phyloP scores from a whole-genome alignment of 352 stramenopile genomes.

The Phytophthora fragariae region DNA sequence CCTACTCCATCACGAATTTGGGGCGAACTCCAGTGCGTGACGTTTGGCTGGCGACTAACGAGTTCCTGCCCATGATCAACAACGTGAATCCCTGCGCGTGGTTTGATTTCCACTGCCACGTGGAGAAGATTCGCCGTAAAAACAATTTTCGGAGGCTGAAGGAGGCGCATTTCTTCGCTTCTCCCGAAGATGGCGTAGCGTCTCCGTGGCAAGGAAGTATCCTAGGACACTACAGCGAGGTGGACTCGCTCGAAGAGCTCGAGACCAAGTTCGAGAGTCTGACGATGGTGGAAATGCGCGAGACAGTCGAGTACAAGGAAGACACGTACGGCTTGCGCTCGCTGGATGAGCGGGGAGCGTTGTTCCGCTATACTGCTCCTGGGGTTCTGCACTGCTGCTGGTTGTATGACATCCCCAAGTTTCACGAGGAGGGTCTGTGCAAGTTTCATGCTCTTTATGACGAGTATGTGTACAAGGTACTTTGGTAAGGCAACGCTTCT shows the following conservation, averaged over 20 bases:
- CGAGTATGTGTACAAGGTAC: constrained; percentile 30
- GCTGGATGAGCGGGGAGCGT: constrained; percentile 33
- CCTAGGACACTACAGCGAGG: constrained; percentile 49
- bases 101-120: constrained; percentile 23
- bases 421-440: constrained; percentile 17
- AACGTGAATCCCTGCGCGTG: constrained; percentile 40
- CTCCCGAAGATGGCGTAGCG: constrained; percentile 42
- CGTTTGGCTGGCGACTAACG: constrained; percentile 32
- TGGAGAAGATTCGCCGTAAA: constrained; percentile 37
- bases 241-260: constrained; percentile 35
- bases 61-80: constrained; percentile 41
- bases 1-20: constrained; percentile 34
- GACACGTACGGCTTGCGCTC: constrained; percentile 45
- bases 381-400: constrained; percentile 22
- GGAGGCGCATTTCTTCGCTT: constrained; percentile 57
- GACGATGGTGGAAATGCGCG: constrained; percentile 39
- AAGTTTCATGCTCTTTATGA: constrained; percentile 24
- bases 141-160: constrained; percentile 46
- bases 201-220: constrained; percentile 50
- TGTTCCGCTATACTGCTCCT: constrained; percentile 21
- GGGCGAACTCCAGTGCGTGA: constrained; percentile 26
- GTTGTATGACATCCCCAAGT: constrained; percentile 24
- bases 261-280: constrained; percentile 37
- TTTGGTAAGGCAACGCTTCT: constrained; percentile 24
- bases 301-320: constrained; percentile 35